Evolutionary conservation across 768 basidiomycete species (phyloP).

Genomic region (Hygrophorus russula): DNA sequence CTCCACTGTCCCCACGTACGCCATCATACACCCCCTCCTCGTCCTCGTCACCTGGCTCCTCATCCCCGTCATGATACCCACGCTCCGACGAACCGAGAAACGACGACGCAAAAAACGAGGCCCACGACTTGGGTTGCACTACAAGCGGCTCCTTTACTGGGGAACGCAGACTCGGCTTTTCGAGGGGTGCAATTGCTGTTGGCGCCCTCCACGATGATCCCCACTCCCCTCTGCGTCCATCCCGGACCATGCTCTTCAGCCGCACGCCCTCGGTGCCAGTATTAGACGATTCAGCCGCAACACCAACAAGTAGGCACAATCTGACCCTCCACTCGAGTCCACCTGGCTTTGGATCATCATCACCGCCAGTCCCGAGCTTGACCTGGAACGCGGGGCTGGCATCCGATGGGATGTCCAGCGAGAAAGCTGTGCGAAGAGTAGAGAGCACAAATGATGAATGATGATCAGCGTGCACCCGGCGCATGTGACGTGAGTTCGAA

Average conservation of each 20-base stretch:
- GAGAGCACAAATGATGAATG: constrained; percentile 67
- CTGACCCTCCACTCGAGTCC: constrained; percentile 89
- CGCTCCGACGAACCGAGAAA: constrained; percentile 24
- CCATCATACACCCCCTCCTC: constrained; percentile 33
- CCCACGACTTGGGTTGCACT: constrained; percentile 22
- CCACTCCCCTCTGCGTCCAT: constrained; percentile 61
- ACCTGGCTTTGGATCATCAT: constrained; percentile 28
- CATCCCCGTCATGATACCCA: constrained; percentile 26
- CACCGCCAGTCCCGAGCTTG: constrained; percentile 26
- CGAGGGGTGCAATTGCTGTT: constrained; percentile 45
- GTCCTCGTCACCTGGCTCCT: constrained; percentile 32
- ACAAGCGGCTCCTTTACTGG: constrained; percentile 10
- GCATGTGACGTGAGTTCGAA: constrained; percentile 38
- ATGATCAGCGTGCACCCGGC: constrained; percentile 78
- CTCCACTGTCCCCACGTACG: constrained; percentile 31
- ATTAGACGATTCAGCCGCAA: constrained; percentile 38
- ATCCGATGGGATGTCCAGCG: constrained; percentile 87
- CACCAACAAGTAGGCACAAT: constrained; percentile 74
- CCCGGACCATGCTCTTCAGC: constrained; percentile 40
- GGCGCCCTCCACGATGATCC: constrained; percentile 57
- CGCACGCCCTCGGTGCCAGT: constrained; percentile 39
- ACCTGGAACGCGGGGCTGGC: constrained; percentile 81
- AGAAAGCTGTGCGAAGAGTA: constrained; percentile 70
- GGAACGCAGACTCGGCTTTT: constrained; percentile 25
- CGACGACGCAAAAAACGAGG: constrained; percentile 25